phyloP scores from a whole-genome alignment of 164 flowering plant species.

The Magnolia changhungtana region DNA sequence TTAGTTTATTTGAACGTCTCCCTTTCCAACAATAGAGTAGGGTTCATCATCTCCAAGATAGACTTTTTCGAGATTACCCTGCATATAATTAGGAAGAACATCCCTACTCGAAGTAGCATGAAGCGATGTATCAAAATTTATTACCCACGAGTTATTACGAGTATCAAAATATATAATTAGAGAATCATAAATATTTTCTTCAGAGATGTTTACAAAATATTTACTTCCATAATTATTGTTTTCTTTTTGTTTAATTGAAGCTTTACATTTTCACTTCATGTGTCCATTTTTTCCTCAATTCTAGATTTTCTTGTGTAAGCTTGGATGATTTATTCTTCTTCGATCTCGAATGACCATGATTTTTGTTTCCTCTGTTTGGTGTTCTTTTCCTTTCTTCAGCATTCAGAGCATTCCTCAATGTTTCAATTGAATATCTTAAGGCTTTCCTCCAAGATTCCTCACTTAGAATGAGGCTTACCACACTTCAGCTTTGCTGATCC shows the following conservation, averaged over 20 bases:
- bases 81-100: conserved; percentile 3
- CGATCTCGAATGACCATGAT: neutral
- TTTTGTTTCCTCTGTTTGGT: neutral
- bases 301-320: neutral
- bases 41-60: conserved; percentile 1
- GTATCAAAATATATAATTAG: neutral
- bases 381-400: neutral
- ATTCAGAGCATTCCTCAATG: neutral
- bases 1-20: neutral
- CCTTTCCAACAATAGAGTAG: conserved; percentile 2
- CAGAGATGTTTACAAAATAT: too few species aligned
- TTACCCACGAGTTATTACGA: neutral
- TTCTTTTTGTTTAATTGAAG: neutral
- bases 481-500: neutral
- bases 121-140: neutral
- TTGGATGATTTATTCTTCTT: neutral
- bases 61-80: conserved; percentile 3
- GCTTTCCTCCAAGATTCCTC: conserved; percentile 8
- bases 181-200: neutral
- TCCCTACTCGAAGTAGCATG: neutral
- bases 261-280: neutral
- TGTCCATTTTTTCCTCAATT: neutral
- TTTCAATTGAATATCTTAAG: neutral
- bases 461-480: neutral
- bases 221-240: neutral